Conservation (phyloP, 176 grass and related monocot genomes). For the Cocos nucifera region DNA sequence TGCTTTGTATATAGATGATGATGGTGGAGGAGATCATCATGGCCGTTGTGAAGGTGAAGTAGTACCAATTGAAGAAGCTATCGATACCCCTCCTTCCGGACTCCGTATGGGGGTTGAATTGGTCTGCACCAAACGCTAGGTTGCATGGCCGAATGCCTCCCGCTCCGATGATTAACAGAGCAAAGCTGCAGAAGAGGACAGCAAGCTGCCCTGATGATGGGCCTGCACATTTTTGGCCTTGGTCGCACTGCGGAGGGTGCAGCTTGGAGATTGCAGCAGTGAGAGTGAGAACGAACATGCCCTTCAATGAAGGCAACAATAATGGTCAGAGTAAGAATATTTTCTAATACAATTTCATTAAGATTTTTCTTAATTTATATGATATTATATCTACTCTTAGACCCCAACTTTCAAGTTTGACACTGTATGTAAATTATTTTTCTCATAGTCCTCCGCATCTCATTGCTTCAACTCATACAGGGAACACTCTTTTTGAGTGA, state of each 20-base stretch:
- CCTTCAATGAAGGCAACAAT: slow-evolving; percentile 10
- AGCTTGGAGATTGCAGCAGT: slow-evolving; percentile 43
- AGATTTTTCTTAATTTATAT: too few species aligned
- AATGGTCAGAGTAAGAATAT: too few species aligned
- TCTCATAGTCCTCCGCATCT: too few species aligned
- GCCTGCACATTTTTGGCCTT: slow-evolving; percentile 11
- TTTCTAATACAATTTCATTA: too few species aligned
- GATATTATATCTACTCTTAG: too few species aligned
- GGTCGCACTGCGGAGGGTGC: slow-evolving; percentile 28
- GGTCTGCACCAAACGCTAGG: slow-evolving; percentile 71
- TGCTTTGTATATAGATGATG: slow-evolving; percentile 79
- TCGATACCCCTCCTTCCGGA: slow-evolving; percentile 45
- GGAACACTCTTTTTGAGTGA: too few species aligned
- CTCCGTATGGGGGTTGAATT: slow-evolving; percentile 55
- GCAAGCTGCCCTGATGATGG: slow-evolving; percentile 23
- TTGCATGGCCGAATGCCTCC: slow-evolving; percentile 81
- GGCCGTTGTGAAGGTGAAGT: slow-evolving; percentile 66
- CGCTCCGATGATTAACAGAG: slow-evolving; percentile 43
- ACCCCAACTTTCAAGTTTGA: too few species aligned
- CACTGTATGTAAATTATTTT: too few species aligned
- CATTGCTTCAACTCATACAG: too few species aligned
- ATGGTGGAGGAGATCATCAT: slow-evolving; percentile 43
- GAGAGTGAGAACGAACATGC: slow-evolving; percentile 48
- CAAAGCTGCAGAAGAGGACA: slow-evolving; percentile 36
- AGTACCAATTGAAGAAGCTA: slow-evolving; percentile 98